Evolutionary conservation across 129 eudicot species (phyloP).

Genomic region (Chrysanthemum lavandulifolium): DNA sequence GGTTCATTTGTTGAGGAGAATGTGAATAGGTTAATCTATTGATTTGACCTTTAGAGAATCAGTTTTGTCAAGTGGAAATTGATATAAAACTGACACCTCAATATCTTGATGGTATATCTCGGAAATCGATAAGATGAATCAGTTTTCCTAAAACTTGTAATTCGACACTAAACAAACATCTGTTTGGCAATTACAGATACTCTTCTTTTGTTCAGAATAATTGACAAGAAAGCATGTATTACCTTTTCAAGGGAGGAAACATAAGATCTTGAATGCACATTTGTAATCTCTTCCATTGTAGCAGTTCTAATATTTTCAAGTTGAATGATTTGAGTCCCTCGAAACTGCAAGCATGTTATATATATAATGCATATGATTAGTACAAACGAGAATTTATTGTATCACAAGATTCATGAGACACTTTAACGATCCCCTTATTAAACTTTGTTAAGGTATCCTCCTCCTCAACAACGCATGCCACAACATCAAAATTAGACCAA

Average conservation of each 20-base stretch:
- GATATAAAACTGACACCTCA: no score
- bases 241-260: conserved; percentile 92
- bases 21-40: no score
- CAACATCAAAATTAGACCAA: no score
- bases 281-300: conserved; percentile 66
- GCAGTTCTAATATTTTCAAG: conserved; percentile 62
- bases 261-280: conserved; percentile 82
- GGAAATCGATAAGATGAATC: no score
- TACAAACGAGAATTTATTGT: conserved; percentile 1
- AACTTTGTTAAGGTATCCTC: background rate
- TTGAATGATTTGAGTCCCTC: conserved; percentile 71
- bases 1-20: no score
- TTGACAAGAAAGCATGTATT: conserved; percentile 1
- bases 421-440: background rate
- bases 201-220: background rate
- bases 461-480: background rate
- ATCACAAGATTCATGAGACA: background rate
- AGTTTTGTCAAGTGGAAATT: no score
- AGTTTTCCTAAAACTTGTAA: no score
- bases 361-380: conserved; percentile 4
- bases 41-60: no score
- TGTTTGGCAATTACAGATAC: background rate
- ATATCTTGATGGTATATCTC: no score
- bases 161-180: no score
- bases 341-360: conserved; percentile 50